phyloP scores from a whole-genome alignment of 208 protist species.

The Wallacemonas sp. region DNA sequence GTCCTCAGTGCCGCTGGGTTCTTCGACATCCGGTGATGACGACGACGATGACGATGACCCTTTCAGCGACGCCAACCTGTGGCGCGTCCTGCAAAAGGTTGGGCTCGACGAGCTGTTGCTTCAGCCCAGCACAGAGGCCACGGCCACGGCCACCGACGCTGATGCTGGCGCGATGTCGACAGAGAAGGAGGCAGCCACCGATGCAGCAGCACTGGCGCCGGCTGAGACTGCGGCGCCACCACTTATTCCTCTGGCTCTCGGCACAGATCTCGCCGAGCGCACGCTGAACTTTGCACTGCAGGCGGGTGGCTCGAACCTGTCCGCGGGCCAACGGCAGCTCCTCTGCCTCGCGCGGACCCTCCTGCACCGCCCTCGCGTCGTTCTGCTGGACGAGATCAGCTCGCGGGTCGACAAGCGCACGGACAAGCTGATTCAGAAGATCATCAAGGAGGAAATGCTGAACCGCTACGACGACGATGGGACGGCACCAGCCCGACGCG shows the following conservation, averaged over 20 bases:
- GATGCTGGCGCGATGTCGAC: no score
- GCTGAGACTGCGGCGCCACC: neutral
- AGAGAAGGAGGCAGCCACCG: neutral
- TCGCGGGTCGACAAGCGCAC: conserved; percentile 78
- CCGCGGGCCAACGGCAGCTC: conserved; percentile 95
- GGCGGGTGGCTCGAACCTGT: conserved; percentile 87
- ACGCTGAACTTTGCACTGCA: conserved; percentile 65
- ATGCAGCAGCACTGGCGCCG: neutral
- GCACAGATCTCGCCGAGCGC: conserved; percentile 4
- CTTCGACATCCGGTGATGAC: neutral
- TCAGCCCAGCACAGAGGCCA: conserved; percentile 4
- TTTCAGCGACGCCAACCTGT: conserved; percentile 35
- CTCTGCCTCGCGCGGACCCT: conserved; percentile 96
- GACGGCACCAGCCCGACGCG: neutral
- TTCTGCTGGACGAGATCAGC: conserved; percentile 98
- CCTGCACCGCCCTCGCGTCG: conserved; percentile 81
- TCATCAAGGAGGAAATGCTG: conserved; percentile 78
- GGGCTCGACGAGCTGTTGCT: conserved; percentile 44
- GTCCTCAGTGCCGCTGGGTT: neutral
- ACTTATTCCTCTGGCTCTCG: neutral
- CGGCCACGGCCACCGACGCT: neutral
- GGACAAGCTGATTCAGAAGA: conserved; percentile 91
- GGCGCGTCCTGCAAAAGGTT: conserved; percentile 43
- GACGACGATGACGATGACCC: conserved; percentile 3
- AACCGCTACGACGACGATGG: conserved; percentile 18